Conservation (phyloP, 2,329 filamentous ascomycete species). For the Ascochyta rabiei region DNA sequence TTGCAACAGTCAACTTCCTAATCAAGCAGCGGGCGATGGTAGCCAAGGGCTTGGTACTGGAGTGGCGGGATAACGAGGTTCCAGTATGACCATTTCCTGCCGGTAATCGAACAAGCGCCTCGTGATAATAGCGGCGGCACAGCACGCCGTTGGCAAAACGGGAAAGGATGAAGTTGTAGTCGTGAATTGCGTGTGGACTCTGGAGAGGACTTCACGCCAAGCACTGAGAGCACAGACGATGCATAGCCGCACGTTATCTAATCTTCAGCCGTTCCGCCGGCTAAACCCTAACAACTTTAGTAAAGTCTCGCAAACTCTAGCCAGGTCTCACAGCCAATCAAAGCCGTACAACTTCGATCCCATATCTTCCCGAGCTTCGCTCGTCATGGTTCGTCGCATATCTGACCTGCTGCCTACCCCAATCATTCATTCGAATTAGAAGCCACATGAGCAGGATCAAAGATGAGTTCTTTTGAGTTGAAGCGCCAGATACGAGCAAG, state of each 20-base stretch:
- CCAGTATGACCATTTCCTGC: slow-evolving; percentile 14
- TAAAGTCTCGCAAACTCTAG: too few species aligned
- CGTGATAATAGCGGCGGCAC: slow-evolving; percentile 11
- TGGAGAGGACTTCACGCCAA: not conserved
- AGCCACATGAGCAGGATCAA: not conserved
- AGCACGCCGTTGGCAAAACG: not conserved
- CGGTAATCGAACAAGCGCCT: slow-evolving; percentile 14
- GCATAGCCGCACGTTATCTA: not conserved
- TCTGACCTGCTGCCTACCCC: not conserved
- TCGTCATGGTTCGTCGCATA: not conserved
- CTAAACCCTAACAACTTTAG: too few species aligned
- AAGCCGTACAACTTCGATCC: too few species aligned
- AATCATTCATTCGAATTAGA: not conserved
- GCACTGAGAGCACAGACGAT: not conserved
- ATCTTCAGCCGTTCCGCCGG: too few species aligned
- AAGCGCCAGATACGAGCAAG: not conserved
- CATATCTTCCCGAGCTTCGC: not conserved
- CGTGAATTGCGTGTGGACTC: not conserved
- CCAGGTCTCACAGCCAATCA: too few species aligned
- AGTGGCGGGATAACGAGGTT: slow-evolving; percentile 23
- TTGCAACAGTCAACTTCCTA: slow-evolving; percentile 14
- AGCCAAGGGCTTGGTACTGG: slow-evolving; percentile 29
- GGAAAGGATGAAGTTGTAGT: not conserved
- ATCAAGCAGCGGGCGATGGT: slow-evolving; percentile 11
- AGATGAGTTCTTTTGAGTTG: not conserved